phyloP scores from a whole-genome alignment of 768 basidiomycete species.

The Baorangia bicolor region DNA sequence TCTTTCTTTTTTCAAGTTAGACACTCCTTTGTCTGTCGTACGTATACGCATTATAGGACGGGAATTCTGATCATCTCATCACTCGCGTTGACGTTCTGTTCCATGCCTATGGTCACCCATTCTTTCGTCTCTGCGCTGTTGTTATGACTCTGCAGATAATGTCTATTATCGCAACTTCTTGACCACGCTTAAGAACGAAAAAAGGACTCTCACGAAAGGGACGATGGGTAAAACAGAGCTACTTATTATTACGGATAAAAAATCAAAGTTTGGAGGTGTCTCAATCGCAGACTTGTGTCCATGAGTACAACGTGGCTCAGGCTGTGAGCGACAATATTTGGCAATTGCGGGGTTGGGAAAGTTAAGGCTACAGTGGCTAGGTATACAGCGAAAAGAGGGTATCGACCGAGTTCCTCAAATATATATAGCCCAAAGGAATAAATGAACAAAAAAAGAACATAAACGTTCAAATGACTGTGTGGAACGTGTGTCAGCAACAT shows the following conservation, averaged over 20 bases:
- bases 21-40: constrained; percentile 15
- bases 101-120: not conserved
- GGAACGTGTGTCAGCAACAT: constrained; percentile 1
- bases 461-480: constrained; percentile 38
- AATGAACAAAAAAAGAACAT: not conserved
- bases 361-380: constrained; percentile 37
- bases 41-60: constrained; percentile 28
- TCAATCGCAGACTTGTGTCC: not conserved
- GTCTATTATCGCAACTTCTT: not conserved
- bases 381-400: constrained; percentile 33
- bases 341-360: not conserved
- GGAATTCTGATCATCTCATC: constrained; percentile 23
- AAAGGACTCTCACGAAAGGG: not conserved
- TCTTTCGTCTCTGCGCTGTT: not conserved
- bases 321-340: not conserved
- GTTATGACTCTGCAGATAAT: not conserved
- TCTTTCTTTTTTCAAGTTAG: constrained; percentile 8
- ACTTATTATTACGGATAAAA: not conserved
- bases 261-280: not conserved
- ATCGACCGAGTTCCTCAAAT: constrained; percentile 12
- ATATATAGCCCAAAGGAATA: constrained; percentile 5
- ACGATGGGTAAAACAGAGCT: too few relatives aligned
- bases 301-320: constrained; percentile 1
- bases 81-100: constrained; percentile 3
- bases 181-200: not conserved